Evolutionary conservation across 192 early-diverging fungal species (phyloP).

Genomic region (Backusella parvicylindrica): DNA sequence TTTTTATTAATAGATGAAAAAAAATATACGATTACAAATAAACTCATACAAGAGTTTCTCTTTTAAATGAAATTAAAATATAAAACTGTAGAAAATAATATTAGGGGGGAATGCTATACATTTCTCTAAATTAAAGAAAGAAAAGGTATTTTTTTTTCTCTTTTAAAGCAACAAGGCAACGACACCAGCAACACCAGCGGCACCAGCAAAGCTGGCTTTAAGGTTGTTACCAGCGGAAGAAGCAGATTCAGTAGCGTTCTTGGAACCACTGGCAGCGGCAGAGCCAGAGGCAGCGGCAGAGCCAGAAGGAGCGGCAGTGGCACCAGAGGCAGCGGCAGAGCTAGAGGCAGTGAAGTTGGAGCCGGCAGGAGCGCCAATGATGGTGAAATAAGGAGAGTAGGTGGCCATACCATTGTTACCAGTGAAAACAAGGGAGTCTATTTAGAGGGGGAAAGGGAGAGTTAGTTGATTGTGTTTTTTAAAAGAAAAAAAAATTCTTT

Average conservation of each 20-base stretch:
- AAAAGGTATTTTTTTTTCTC: not conserved
- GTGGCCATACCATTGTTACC: not conserved
- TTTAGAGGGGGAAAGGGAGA: not conserved
- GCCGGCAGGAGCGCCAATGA: conserved; percentile 5
- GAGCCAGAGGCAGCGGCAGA: not conserved
- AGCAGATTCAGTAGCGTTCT: not conserved
- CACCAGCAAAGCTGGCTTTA: conserved; percentile 2
- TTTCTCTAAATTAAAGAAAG: not conserved
- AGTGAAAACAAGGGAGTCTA: conserved; percentile 17
- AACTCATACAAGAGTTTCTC: not conserved
- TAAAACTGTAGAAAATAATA: not conserved
- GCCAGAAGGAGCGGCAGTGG: not conserved
- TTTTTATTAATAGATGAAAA: not conserved
- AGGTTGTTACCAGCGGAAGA: conserved; percentile 14
- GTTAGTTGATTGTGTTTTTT: not conserved
- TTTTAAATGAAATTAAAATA: not conserved
- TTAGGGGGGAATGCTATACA: not conserved
- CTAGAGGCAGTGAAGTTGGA: not conserved
- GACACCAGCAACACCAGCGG: conserved; percentile 13
- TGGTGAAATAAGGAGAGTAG: conserved; percentile 24
- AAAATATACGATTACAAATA: not conserved
- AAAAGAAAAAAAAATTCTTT: no score
- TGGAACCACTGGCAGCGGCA: not conserved
- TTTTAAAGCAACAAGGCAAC: conserved; percentile 22
- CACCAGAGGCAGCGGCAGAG: not conserved